A percentile compares a stretch with the other conserved stretches of the same genome.
These are phyloP conservation scores for Byssothecium circinans DNA, from an alignment of 2,329 filamentous ascomycete species.

Conservation along the genomic window DNA sequence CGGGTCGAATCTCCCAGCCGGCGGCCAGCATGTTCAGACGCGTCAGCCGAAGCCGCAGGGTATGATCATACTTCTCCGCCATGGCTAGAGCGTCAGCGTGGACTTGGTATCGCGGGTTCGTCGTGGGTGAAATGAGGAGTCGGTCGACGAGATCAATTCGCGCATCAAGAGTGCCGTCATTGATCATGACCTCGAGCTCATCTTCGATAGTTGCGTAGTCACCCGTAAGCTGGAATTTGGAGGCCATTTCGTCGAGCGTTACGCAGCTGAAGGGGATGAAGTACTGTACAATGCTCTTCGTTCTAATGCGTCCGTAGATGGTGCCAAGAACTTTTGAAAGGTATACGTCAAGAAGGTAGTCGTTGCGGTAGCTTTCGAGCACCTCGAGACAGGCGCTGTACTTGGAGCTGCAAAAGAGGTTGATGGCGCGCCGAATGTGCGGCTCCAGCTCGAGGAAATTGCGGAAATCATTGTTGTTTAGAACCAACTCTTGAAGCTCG, in stretches of 20 bases:
- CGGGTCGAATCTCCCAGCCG: conserved; percentile 65
- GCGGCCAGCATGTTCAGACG: conserved; percentile 75
- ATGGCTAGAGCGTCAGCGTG: conserved; percentile 70
- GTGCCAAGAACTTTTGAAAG: conserved; percentile 71
- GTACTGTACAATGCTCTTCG: conserved; percentile 92
- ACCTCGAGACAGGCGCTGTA: conserved; percentile 84
- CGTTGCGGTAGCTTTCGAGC: conserved; percentile 76
- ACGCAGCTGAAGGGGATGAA: conserved; percentile 88
- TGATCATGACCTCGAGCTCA: conserved; percentile 80
- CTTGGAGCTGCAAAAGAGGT: conserved; percentile 84
- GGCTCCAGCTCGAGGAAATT: conserved; percentile 89
- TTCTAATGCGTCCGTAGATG: conserved; percentile 76
- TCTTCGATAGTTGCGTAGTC: conserved; percentile 57
- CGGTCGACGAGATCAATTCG: conserved; percentile 82
- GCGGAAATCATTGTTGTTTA: conserved; percentile 85
- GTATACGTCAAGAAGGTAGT: conserved; percentile 90
- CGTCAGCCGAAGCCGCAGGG: conserved; percentile 74
- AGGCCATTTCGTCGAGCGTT: conserved; percentile 75
- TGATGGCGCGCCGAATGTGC: conserved; percentile 88
- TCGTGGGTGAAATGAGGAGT: conserved; percentile 71
- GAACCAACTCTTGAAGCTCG: conserved; percentile 72
- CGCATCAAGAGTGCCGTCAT: conserved; percentile 69
- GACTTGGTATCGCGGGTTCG: conserved; percentile 67
- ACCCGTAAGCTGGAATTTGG: conserved; percentile 69
- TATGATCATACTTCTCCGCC: conserved; percentile 71